Evolutionary conservation across 257 asterid species (phyloP).

Genomic region (Fraxinus pennsylvanica): DNA sequence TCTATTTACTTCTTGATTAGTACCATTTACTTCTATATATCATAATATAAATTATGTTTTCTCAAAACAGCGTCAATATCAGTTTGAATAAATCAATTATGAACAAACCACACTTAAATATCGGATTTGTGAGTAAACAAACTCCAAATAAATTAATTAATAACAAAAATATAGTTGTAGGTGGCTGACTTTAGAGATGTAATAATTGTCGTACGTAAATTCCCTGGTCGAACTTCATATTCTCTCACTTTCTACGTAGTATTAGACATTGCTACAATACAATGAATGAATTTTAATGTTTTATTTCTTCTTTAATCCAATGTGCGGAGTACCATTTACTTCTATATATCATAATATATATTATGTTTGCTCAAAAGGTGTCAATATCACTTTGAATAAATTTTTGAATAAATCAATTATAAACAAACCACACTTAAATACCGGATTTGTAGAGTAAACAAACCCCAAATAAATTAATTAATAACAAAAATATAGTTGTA

Average conservation of each 20-base stretch:
- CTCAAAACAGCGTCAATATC: constrained; percentile 16
- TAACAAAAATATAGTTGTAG: background rate
- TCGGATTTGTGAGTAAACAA: background rate
- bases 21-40: too few species aligned
- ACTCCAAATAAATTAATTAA: background rate
- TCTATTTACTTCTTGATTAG: too few species aligned
- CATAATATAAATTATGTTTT: background rate
- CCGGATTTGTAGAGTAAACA: background rate
- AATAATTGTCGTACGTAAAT: background rate
- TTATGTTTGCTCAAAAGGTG: background rate
- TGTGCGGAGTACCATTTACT: too few species aligned
- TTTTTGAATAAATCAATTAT: constrained; percentile 24
- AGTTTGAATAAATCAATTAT: constrained; percentile 11
- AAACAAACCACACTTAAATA: background rate
- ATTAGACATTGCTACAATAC: too few species aligned
- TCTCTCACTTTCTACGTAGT: background rate
- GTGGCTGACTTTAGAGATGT: background rate
- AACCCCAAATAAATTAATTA: background rate
- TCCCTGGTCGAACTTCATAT: background rate
- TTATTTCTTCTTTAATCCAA: too few species aligned
- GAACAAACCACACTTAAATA: background rate
- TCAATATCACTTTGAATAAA: constrained; percentile 28
- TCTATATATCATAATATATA: too few species aligned
- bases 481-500: background rate
- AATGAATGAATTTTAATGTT: too few species aligned